Base-by-base conservation (phyloP, 768 basidiomycete genomes). In the Terana coerulea region DNA sequence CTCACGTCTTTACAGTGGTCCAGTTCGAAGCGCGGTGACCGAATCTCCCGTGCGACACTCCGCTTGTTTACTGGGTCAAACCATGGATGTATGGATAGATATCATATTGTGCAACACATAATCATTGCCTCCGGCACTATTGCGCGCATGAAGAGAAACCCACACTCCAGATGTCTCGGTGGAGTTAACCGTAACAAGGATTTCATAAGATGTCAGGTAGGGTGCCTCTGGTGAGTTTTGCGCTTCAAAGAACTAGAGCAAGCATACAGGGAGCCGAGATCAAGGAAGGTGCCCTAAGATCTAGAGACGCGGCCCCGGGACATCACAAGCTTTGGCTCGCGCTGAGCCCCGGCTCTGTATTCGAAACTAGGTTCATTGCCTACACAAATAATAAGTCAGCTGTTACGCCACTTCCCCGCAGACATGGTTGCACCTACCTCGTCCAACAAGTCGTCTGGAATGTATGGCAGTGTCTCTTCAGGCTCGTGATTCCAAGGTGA, bases 21-120 rank as follows among this genome's bases (percentile, higher is more conserved):
- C 86, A 88, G 72, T 87, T 88, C 54, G 90, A 93, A 71, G 91
- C 91, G 36, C 83, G 90, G 61, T 92, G 64, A 62, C 47, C 42
- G 4, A 39, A n/a, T 46, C 48, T 29, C 2, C 24, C 48, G 10
- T 19, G 35, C 15, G 6, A 5, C 15, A 15, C 21, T n/a, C 15
- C 15, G 35, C 5, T 37, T 37, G 21, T 37, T 6, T 19, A 14
- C 15, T 37, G 15, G 15, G 6, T 19, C 6, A 37, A 37, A 37
- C 15, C 21, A 37, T 37, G 6, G 3, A 9, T 45, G 43, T 45
- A 45, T 11, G 28, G 28, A 28, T 30, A 45, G 28, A n/a, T 30
- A 30, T 17, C 21, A 29, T 30, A 29, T 7, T 45, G 43, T 30
- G 43, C 28, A 45, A 45, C 8, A 39, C 10, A 29, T 45, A 45